phyloP scores from a whole-genome alignment of 345 rosid genomes.

The Syzygium aromaticum region DNA sequence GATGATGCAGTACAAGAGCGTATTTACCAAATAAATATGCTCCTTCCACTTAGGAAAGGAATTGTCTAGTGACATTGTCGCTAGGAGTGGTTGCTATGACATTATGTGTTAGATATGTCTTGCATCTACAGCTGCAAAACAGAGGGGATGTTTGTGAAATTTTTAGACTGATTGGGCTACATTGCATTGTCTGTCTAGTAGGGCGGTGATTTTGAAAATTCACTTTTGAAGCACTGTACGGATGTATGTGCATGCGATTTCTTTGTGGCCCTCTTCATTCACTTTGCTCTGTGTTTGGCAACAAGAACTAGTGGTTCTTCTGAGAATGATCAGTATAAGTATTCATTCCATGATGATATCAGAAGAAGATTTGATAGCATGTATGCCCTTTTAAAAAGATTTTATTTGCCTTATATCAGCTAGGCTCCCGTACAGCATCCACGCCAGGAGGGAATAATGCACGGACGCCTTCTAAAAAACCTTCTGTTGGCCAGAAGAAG shows the following conservation, averaged over 20 bases:
- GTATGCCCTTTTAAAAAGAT: neutral
- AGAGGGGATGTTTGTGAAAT: neutral
- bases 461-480: slow-evolving; percentile 60
- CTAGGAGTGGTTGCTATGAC: neutral
- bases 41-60: neutral
- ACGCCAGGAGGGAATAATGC: slow-evolving; percentile 45
- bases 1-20: neutral
- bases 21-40: neutral
- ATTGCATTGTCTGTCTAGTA: neutral
- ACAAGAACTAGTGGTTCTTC: neutral
- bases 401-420: neutral
- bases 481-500: slow-evolving; percentile 78
- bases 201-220: neutral
- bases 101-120: neutral
- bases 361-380: neutral
- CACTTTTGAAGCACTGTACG: neutral
- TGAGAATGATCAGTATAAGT: neutral
- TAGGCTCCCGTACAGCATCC: slow-evolving; percentile 47
- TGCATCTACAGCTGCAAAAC: neutral
- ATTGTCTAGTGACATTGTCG: neutral
- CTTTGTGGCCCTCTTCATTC: neutral
- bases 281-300: neutral
- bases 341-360: neutral
- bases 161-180: neutral
- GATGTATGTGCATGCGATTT: neutral